A percentile compares a stretch with the other conserved stretches of the same genome.
Conservation (phyloP, 2,329 filamentous ascomycete species). For the Aspergillus calidoustus region DNA sequence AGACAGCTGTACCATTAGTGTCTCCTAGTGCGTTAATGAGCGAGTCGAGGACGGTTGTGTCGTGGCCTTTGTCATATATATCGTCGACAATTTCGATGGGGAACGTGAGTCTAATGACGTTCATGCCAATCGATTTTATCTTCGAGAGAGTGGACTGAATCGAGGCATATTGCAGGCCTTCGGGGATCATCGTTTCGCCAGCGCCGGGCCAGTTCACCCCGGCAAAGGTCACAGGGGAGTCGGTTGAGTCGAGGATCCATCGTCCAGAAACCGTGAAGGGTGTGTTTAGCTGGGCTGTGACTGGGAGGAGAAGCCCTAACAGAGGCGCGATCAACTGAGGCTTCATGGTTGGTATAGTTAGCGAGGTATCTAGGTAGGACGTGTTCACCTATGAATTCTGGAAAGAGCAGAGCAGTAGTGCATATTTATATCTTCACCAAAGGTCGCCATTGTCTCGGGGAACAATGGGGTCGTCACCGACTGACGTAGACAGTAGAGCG, state of each 20-base stretch:
- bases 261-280: slow-evolving; percentile 29
- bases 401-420: no score
- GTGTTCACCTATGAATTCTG: no score
- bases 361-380: no score
- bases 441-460: no score
- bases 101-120: slow-evolving; percentile 44
- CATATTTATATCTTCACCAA: no score
- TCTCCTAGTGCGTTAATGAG: slow-evolving; percentile 46
- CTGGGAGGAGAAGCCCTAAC: no score
- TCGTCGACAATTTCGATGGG: slow-evolving; percentile 50
- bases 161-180: slow-evolving; percentile 37
- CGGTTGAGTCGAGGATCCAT: slow-evolving; percentile 46
- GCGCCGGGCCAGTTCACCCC: slow-evolving; percentile 40
- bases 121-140: slow-evolving; percentile 38
- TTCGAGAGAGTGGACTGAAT: slow-evolving; percentile 33
- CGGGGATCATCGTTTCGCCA: slow-evolving; percentile 38
- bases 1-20: slow-evolving; percentile 46
- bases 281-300: neutral
- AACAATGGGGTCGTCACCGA: no score
- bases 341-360: no score
- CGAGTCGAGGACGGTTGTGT: slow-evolving; percentile 45
- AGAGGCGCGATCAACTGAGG: no score
- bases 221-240: slow-evolving; percentile 30
- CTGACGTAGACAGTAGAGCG: no score
- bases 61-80: slow-evolving; percentile 45